These are phyloP conservation scores for Calonectria pseudoturangicola DNA, from an alignment of 2,329 filamentous ascomycete species.

Conservation along the genomic window DNA sequence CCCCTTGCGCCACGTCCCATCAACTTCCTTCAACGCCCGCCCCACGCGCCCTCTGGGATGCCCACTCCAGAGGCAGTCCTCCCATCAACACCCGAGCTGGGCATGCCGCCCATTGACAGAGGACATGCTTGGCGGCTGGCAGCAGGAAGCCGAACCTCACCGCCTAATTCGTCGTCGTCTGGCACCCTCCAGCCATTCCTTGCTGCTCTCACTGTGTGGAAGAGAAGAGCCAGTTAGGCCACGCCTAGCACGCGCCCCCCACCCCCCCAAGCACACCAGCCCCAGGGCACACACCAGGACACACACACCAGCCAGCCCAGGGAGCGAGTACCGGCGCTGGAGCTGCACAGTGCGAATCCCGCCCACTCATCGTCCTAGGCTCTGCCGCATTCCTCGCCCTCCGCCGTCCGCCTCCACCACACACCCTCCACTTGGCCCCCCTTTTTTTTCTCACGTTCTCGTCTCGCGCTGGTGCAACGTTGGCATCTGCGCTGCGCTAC, in stretches of 20 bases:
- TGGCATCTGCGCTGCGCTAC: constrained; percentile 33
- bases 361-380: background rate
- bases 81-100: constrained; percentile 16
- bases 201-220: background rate
- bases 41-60: constrained; percentile 26
- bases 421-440: constrained; percentile 37
- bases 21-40: constrained; percentile 21
- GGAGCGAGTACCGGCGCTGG: constrained; percentile 8
- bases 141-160: constrained; percentile 53
- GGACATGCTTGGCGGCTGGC: constrained; percentile 46
- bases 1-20: constrained; percentile 15
- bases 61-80: constrained; percentile 22
- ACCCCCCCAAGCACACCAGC: background rate
- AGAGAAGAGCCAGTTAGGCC: background rate
- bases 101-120: constrained; percentile 22
- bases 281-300: background rate
- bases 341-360: background rate
- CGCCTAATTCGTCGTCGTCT: constrained; percentile 49
- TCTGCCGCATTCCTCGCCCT: constrained; percentile 27
- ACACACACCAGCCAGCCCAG: background rate
- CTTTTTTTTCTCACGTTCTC: constrained; percentile 32
- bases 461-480: constrained; percentile 40
- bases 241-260: background rate
- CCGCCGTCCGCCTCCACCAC: constrained; percentile 6
- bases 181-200: constrained; percentile 6